Evolutionary conservation across 1,284 basidiomycete genomes (phyloP).

Genomic region (Irpex sp.): DNA sequence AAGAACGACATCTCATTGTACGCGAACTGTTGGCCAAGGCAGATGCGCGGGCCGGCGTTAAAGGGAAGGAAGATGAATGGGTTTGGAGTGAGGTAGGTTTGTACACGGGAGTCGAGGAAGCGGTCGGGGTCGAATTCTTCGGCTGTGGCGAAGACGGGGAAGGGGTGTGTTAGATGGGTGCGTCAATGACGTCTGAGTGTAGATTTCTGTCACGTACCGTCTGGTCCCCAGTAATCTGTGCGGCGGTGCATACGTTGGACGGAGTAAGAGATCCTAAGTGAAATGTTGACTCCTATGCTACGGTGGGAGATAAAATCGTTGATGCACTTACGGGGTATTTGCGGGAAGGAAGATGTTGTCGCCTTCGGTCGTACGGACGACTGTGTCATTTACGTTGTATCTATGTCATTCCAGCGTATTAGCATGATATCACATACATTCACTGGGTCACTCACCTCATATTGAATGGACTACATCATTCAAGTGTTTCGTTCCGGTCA

Average conservation of each 20-base stretch:
- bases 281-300: constrained; percentile 14
- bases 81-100: constrained; percentile 48
- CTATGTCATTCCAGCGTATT: not conserved
- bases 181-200: not conserved
- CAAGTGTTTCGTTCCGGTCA: too few relatives aligned
- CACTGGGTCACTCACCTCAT: constrained; percentile 14
- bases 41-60: constrained; percentile 56
- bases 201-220: constrained; percentile 10
- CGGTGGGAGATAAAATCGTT: constrained; percentile 21
- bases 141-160: constrained; percentile 25
- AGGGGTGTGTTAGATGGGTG: not conserved
- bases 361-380: constrained; percentile 20
- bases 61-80: constrained; percentile 62
- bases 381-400: constrained; percentile 16
- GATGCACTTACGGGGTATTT: constrained; percentile 33
- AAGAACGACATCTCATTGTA: constrained; percentile 42
- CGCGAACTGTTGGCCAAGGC: constrained; percentile 55
- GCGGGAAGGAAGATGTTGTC: constrained; percentile 23
- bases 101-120: constrained; percentile 50
- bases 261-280: constrained; percentile 19
- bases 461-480: constrained; percentile 22
- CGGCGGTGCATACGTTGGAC: constrained; percentile 28
- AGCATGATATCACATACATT: too few relatives aligned
- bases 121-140: constrained; percentile 58
- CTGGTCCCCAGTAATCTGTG: constrained; percentile 29